A percentile compares a stretch with the other conserved stretches of the same genome.
Conservation (phyloP, 2,329 filamentous ascomycete species). For the Grosmannia serpens region DNA sequence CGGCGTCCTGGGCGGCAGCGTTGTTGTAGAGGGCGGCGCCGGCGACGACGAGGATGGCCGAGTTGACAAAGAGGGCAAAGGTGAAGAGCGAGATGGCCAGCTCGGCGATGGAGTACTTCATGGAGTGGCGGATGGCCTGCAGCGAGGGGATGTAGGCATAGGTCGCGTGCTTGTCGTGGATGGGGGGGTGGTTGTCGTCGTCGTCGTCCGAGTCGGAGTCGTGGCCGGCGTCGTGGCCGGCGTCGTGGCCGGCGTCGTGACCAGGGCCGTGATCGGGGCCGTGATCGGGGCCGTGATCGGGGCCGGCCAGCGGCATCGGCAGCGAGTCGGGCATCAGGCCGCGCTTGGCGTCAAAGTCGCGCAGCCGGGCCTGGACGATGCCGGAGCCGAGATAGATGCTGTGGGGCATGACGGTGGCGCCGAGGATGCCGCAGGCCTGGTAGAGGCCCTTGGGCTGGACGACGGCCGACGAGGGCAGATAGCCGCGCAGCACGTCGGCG, state of each 20-base stretch:
- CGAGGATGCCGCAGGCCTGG: conserved; percentile 65
- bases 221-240: not conserved
- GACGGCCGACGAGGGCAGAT: conserved; percentile 48
- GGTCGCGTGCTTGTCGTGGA: conserved; percentile 26
- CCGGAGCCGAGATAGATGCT: conserved; percentile 58
- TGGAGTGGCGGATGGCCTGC: conserved; percentile 58
- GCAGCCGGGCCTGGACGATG: conserved; percentile 55
- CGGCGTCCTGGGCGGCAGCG: conserved; percentile 50
- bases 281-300: conserved; percentile 18
- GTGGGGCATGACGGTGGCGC: conserved; percentile 65
- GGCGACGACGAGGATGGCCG: conserved; percentile 69
- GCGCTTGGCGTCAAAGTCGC: conserved; percentile 48
- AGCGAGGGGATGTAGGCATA: conserved; percentile 58
- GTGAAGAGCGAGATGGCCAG: conserved; percentile 63
- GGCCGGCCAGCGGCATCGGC: conserved; percentile 8
- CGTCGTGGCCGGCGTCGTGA: conserved; percentile 13
- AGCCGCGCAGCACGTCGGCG: conserved; percentile 52
- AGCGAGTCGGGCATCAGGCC: conserved; percentile 39
- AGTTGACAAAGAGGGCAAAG: conserved; percentile 78
- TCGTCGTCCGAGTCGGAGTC: not conserved
- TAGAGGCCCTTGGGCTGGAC: conserved; percentile 48
- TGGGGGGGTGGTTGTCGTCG: conserved; percentile 3
- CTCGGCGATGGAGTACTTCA: conserved; percentile 64
- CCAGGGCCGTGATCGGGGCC: no score
- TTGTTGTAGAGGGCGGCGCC: conserved; percentile 62